Evolutionary conservation across 108 stramenopile genomes (phyloP).

Genomic region (Skeletonema tropicum): DNA sequence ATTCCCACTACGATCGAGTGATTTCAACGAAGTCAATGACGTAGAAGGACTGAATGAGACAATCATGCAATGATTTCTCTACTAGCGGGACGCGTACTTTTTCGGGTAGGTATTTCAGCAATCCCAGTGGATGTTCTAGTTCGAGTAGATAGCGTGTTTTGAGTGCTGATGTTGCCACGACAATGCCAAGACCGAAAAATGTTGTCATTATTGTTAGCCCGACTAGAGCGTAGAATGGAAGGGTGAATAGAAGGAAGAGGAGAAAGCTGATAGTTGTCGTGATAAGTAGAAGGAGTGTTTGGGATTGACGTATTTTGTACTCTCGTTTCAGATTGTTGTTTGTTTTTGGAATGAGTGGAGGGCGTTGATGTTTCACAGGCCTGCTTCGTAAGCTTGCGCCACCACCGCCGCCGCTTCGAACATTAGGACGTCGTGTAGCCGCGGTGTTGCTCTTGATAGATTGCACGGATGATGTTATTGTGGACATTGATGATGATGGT

Average conservation of each 20-base stretch:
- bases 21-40: slow-evolving; percentile 15
- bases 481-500: slow-evolving; percentile 2
- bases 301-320: slow-evolving; percentile 10
- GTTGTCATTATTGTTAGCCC: slow-evolving; percentile 20
- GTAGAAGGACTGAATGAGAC: slow-evolving; percentile 10
- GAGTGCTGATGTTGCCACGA: slow-evolving; percentile 9
- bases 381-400: neutral
- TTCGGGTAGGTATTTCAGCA: slow-evolving; percentile 8
- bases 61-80: slow-evolving; percentile 16
- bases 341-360: neutral
- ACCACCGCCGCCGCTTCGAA: neutral
- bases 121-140: slow-evolving; percentile 26
- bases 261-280: slow-evolving; percentile 11
- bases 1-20: neutral
- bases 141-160: slow-evolving; percentile 14
- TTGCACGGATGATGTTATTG: neutral
- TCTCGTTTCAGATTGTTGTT: slow-evolving; percentile 6
- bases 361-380: neutral
- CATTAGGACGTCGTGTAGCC: neutral
- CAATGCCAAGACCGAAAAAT: slow-evolving; percentile 1
- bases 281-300: slow-evolving; percentile 10
- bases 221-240: slow-evolving; percentile 22
- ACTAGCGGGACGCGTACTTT: neutral
- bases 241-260: slow-evolving; percentile 25
- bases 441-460: neutral